Evolutionary conservation across 2,329 filamentous ascomycete genomes (phyloP).

Genomic region (Calonectria pauciramosa): DNA sequence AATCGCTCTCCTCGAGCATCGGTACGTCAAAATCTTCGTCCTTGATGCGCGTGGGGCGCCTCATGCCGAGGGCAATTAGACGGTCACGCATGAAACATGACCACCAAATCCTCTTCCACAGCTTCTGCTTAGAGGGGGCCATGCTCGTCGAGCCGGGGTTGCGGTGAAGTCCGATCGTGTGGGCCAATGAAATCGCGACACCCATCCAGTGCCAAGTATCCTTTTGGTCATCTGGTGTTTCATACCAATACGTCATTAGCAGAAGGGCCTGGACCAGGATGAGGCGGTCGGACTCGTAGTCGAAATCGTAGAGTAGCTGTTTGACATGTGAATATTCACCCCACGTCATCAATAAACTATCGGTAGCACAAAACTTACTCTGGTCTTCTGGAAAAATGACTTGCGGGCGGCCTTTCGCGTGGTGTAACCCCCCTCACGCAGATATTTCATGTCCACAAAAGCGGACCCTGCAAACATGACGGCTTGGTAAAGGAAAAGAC

Average conservation of each 20-base stretch:
- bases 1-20: conserved; percentile 87
- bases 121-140: conserved; percentile 78
- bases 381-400: conserved; percentile 89
- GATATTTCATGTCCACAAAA: conserved; percentile 84
- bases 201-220: conserved; percentile 99
- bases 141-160: conserved; percentile 84
- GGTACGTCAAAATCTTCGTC: conserved; percentile 94
- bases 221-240: conserved; percentile 96
- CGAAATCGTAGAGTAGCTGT: conserved; percentile 91
- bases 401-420: conserved; percentile 87
- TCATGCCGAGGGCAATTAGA: conserved; percentile 92
- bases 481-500: conserved; percentile 90
- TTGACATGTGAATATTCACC: conserved; percentile 30
- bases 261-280: conserved; percentile 89
- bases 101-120: conserved; percentile 99
- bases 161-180: conserved; percentile 93
- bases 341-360: conserved; percentile 14
- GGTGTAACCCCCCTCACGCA: conserved; percentile 82
- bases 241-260: conserved; percentile 98
- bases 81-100: conserved; percentile 96
- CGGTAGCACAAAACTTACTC: conserved; percentile 67
- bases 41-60: conserved; percentile 91
- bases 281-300: conserved; percentile 92
- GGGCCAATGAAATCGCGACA: conserved; percentile 90
- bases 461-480: conserved; percentile 95